These are phyloP conservation scores for Trifolium repens DNA, from an alignment of 306 rosid genomes.

Conservation along the genomic window DNA sequence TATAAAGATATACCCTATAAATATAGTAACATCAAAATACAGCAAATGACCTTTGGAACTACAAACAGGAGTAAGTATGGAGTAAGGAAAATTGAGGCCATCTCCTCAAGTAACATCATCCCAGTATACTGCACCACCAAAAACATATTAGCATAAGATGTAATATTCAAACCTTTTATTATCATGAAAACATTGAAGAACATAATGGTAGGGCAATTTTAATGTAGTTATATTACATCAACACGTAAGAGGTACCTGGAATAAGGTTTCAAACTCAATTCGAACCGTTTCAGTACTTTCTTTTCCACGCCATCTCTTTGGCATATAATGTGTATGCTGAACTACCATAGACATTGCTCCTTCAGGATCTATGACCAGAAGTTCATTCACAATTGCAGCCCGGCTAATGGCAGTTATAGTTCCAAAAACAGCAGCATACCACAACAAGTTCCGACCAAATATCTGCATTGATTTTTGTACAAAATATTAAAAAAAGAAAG, in stretches of 20 bases:
- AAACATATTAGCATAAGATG: constrained; percentile 35
- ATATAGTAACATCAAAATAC: constrained; percentile 6
- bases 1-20: neutral
- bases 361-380: constrained; percentile 76
- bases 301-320: constrained; percentile 93
- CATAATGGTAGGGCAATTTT: neutral
- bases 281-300: constrained; percentile 71
- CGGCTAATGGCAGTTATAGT: constrained; percentile 83
- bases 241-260: constrained; percentile 64
- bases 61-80: constrained; percentile 82
- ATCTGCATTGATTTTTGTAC: constrained; percentile 55
- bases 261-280: constrained; percentile 77
- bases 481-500: neutral
- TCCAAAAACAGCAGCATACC: constrained; percentile 98
- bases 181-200: constrained; percentile 4
- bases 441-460: constrained; percentile 88
- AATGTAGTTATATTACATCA: constrained; percentile 19
- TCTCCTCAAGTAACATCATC: constrained; percentile 97
- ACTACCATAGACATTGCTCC: constrained; percentile 89
- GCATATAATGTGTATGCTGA: constrained; percentile 95
- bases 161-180: constrained; percentile 25
- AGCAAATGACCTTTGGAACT: constrained; percentile 75
- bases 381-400: constrained; percentile 72
- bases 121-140: constrained; percentile 74
- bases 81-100: constrained; percentile 95